Evolutionary conservation across 441 rosid species (phyloP).

Genomic region (Viola pubescens): DNA sequence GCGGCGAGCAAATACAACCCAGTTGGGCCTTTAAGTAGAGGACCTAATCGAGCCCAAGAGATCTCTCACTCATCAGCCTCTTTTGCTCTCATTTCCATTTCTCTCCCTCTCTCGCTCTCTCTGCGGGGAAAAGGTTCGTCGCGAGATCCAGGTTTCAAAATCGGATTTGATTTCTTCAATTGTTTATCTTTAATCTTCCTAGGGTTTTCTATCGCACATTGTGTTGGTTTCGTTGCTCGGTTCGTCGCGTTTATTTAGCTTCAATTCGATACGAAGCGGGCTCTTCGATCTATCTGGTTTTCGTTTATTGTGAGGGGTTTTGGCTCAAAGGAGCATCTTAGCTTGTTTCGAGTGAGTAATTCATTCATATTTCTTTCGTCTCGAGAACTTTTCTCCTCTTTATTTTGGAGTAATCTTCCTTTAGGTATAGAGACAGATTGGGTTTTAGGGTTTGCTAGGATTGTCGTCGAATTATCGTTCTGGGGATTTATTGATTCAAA

Average conservation of each 20-base stretch:
- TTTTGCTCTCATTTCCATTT: background rate
- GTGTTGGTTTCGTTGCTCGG: background rate
- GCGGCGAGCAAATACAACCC: constrained; percentile 27
- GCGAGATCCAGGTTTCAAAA: constrained; percentile 46
- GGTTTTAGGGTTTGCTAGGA: too few relatives aligned
- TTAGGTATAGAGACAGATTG: too few relatives aligned
- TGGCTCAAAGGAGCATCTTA: constrained; percentile 20
- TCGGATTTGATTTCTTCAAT: constrained; percentile 23
- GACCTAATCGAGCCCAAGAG: constrained; percentile 18
- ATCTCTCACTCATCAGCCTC: background rate
- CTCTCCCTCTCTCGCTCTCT: constrained; percentile 12
- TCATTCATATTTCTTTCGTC: constrained; percentile 13
- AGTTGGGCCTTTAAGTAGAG: constrained; percentile 46
- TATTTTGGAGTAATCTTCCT: background rate
- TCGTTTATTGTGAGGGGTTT: background rate
- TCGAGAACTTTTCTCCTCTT: background rate
- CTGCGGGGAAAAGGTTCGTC: constrained; percentile 16
- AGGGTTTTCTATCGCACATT: constrained; percentile 19
- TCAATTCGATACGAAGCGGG: constrained; percentile 11
- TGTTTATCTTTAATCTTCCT: constrained; percentile 25
- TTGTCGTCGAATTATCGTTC: too few relatives aligned
- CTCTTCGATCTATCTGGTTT: constrained; percentile 27
- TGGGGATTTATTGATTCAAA: too few relatives aligned
- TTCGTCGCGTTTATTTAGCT: constrained; percentile 22
- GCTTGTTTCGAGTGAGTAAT: constrained; percentile 17